Conservation (phyloP, 139 green algal species). For the Closterium sp. region DNA sequence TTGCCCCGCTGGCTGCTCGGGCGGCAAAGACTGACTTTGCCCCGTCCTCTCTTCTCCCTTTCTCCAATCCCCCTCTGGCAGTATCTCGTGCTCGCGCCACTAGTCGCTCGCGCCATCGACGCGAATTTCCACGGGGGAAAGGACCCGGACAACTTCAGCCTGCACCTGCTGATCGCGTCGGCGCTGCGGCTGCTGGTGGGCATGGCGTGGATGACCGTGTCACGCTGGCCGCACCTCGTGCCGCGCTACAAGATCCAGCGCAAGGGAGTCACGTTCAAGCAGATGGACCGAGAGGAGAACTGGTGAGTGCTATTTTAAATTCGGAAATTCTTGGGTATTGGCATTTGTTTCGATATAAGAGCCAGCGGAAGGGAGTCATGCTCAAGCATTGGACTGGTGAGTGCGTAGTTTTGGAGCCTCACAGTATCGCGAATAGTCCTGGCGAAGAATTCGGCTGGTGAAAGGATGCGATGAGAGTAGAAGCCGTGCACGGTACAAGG, state of each 20-base stretch:
- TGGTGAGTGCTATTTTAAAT: too few species aligned
- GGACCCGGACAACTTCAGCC: constrained; percentile 45
- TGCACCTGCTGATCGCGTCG: constrained; percentile 47
- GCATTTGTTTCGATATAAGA: too few species aligned
- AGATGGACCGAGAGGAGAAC: constrained; percentile 54
- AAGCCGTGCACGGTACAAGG: too few species aligned
- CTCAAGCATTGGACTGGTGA: too few species aligned
- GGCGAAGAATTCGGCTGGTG: too few species aligned
- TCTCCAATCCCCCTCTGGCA: neutral
- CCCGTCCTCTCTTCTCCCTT: constrained; percentile 1
- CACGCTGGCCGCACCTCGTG: constrained; percentile 34
- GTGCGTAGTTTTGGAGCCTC: too few species aligned
- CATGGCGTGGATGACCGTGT: constrained; percentile 49
- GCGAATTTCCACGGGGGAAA: constrained; percentile 26
- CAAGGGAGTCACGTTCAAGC: constrained; percentile 52
- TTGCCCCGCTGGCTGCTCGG: too few species aligned
- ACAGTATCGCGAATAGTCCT: too few species aligned
- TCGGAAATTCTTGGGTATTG: neutral
- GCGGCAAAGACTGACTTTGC: too few species aligned
- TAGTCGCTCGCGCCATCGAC: constrained; percentile 32
- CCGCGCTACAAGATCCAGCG: constrained; percentile 36
- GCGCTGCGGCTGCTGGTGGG: constrained; percentile 43
- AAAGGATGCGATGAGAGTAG: too few species aligned
- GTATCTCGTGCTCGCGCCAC: constrained; percentile 52
- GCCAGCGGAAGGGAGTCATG: too few species aligned